phyloP scores from a whole-genome alignment of 768 basidiomycete species.

The Mycena venus region DNA sequence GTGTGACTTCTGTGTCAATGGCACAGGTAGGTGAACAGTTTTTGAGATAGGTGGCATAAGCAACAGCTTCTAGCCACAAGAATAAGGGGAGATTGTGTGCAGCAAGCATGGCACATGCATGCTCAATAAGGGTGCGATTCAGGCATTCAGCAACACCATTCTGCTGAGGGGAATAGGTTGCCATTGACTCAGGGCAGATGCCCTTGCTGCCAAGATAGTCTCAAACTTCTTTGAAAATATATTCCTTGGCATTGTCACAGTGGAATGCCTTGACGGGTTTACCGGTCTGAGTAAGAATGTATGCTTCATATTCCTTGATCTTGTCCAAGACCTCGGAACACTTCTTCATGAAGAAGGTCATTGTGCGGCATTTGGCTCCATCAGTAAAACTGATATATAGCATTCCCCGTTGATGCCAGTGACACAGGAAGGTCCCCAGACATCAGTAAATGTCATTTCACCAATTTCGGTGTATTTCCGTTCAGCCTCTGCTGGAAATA shows the following conservation, averaged over 20 bases:
- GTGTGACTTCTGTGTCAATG: constrained; percentile 19
- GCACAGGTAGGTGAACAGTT: constrained; percentile 35
- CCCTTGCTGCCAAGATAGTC: constrained; percentile 35
- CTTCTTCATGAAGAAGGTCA: constrained; percentile 18
- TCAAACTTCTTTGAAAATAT: constrained; percentile 11
- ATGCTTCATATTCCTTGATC: constrained; percentile 6
- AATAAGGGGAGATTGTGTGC: constrained; percentile 13
- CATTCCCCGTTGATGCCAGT: constrained; percentile 22
- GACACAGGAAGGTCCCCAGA: constrained; percentile 36
- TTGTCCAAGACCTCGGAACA: background rate
- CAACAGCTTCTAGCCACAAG: constrained; percentile 36
- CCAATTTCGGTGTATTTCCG: constrained; percentile 34
- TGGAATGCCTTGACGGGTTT: constrained; percentile 8
- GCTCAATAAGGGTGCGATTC: background rate
- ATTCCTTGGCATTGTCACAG: constrained; percentile 38
- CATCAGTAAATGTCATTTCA: constrained; percentile 34
- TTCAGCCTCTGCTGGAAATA: constrained; percentile 33
- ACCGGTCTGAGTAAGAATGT: background rate
- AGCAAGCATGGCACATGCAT: constrained; percentile 35
- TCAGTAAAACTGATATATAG: constrained; percentile 33
- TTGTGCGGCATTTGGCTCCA: constrained; percentile 9
- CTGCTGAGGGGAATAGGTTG: constrained; percentile 42
- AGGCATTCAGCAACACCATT: constrained; percentile 45
- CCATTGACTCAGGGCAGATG: constrained; percentile 22
- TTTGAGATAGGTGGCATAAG: constrained; percentile 39